Evolutionary conservation across 2,329 filamentous ascomycete genomes (phyloP), one percentile per base, ranked within the genome.

Genomic region (Pseudohalonectria lignicola): DNA sequence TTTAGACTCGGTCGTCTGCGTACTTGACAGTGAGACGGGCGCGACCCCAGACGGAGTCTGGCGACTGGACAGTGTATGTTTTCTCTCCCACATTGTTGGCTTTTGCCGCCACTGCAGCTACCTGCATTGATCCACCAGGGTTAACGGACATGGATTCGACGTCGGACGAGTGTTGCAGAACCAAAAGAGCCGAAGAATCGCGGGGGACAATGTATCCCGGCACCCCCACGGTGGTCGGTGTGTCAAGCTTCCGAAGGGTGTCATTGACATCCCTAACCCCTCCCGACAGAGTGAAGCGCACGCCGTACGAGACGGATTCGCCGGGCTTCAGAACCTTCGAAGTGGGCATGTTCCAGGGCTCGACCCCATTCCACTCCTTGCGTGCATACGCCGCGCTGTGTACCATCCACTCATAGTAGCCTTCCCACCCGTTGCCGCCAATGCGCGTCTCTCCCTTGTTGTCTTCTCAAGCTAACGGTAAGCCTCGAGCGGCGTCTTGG

Each of bases 361-460:
- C 49, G 1, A 52, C 56, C 1, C 41, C 48, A 1, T 56, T 60
- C 74, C 74, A 79, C 46, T 78, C 71, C 0, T 64, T 65, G 42
- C 76, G 66, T 0, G 69, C 68, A 53, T 64, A 77, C 0, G 72
- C 72, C 39, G 64, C 60, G 12, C 61, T 67, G 37, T 71, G 59
- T 0, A 69, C 61, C 45, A 76, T 67, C 72, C 72, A 79, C 45
- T 76, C 71, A 41, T 78, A 79, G 43, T 72, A 66, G 1, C 73
- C 74, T 46, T 79, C 74, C 41, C 71, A 79, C 0, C 65, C 70
- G 44, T 77, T 72, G 33, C 64, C 68, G 5, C 56, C 60, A 47
- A 76, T 76, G 9, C 44, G 48, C 0, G 61, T 61, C 8, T 49
- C 54, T 1, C 58, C 54, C 18, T 60, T 59, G 2, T 46, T 54